These are phyloP conservation scores for Prosopis cineraria DNA, from an alignment of 306 rosid species.

Conservation along the genomic window DNA sequence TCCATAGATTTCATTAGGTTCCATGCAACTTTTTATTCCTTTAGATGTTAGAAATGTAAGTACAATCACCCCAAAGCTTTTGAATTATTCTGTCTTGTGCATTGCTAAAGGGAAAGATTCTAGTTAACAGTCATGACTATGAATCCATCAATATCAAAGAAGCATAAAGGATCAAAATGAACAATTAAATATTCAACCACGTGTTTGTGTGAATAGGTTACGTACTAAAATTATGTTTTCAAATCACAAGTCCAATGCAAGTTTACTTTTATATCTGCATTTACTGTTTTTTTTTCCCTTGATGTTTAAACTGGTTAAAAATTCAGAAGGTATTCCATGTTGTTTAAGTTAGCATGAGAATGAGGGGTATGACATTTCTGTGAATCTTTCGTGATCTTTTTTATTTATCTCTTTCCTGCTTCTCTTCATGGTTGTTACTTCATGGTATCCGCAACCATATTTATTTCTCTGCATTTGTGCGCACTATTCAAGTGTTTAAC, in stretches of 20 bases:
- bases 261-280: background rate
- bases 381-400: background rate
- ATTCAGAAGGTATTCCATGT: background rate
- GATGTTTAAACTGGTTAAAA: background rate
- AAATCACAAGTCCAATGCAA: background rate
- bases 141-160: too few relatives aligned
- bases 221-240: background rate
- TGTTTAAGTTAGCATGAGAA: constrained; percentile 6
- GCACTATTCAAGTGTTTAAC: too few relatives aligned
- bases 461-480: background rate
- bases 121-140: too few relatives aligned
- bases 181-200: too few relatives aligned
- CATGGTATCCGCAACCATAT: background rate
- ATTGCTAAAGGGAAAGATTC: too few relatives aligned
- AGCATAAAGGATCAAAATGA: too few relatives aligned
- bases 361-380: background rate
- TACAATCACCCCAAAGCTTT: too few relatives aligned
- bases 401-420: constrained; percentile 4
- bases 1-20: too few relatives aligned
- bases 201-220: background rate
- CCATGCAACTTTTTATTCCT: too few relatives aligned
- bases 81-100: too few relatives aligned
- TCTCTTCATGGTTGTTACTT: background rate
- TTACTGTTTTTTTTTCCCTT: background rate
- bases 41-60: too few relatives aligned